phyloP scores from a whole-genome alignment of 2,329 filamentous ascomycete species.

The Hortaea sp. region DNA sequence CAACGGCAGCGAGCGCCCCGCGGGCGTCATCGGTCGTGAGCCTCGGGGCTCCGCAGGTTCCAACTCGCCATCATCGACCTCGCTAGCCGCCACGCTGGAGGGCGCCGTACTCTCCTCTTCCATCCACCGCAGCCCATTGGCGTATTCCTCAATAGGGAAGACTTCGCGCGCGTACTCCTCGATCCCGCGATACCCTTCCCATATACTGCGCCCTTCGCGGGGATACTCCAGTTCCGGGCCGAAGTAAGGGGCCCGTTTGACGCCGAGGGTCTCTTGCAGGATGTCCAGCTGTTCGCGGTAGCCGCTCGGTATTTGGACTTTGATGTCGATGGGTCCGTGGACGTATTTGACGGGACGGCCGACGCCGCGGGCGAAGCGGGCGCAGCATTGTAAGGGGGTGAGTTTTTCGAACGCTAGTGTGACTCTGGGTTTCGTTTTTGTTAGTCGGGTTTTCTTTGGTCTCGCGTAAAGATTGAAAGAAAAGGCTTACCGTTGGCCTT shows the following conservation, averaged over 20 bases:
- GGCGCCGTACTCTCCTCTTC: constrained; percentile 32
- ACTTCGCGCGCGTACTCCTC: constrained; percentile 94
- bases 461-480: background rate
- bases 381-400: constrained; percentile 71
- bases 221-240: constrained; percentile 53
- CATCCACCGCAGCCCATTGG: constrained; percentile 95
- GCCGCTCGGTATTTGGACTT: constrained; percentile 74
- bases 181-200: constrained; percentile 82
- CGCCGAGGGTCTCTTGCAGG: constrained; percentile 50
- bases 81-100: constrained; percentile 7
- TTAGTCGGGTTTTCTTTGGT: constrained; percentile 8
- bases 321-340: constrained; percentile 68
- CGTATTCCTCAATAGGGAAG: constrained; percentile 87
- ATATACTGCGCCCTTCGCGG: constrained; percentile 65
- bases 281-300: constrained; percentile 78
- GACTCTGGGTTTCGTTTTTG: constrained; percentile 45
- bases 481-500: constrained; percentile 51
- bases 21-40: constrained; percentile 20
- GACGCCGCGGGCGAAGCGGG: constrained; percentile 68
- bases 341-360: constrained; percentile 69
- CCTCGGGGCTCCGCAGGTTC: constrained; percentile 6
- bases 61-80: constrained; percentile 9
- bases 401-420: constrained; percentile 86
- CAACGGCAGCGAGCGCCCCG: constrained; percentile 10
- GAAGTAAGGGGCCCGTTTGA: constrained; percentile 52